Evolutionary conservation across 2,329 filamentous ascomycete species (phyloP), one percentile per base, ranked within the genome.

Genomic region (Teratosphaeria gauchensis): DNA sequence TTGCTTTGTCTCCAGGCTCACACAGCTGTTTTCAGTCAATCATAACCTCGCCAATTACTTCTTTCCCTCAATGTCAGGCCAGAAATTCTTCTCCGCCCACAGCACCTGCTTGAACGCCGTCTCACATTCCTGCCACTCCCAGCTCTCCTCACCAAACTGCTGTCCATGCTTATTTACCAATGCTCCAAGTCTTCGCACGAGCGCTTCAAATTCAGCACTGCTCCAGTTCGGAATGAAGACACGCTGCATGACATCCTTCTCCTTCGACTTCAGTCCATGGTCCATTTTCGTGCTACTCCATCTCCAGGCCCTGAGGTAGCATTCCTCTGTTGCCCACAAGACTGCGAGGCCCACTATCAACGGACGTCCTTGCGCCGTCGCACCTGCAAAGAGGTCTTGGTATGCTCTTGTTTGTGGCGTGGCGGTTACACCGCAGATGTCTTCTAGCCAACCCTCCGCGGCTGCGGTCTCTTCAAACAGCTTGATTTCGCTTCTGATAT

Each of bases 311-410:
- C 74, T 70, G 33, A 78, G 71, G 62, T 79, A 80, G 67, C 75
- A 78, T 72, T 78, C 82, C 73, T 92, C 88, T 0, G 87, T 90
- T 11, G 83, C 85, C 85, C 87, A 92, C 46, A 91, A 79, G 16
- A 89, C 80, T 2, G 88, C 80, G 60, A 90, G 77, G 8, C 85
- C 86, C 65, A 90, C 86, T 1, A 90, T 72, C 66, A 88, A 68
- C 1, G 74, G 77, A 1, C 75, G 73, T 3, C 75, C 77, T 0
- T 77, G 73, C 54, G 77, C 77, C 21, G 81, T 77, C 2, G 79
- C 79, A 8, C 78, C 80, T 57, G 84, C 81, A 16, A 89, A 82
- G 28, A 84, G 71, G 67, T 83, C 80, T 16, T 82, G 75, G 64
- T 84, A 80, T 14, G 78, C 79, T 19, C 67, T 62, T 33, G 71